Base-by-base conservation (phyloP, 192 early-diverging fungal genomes). In the Spinellus fusiger region DNA sequence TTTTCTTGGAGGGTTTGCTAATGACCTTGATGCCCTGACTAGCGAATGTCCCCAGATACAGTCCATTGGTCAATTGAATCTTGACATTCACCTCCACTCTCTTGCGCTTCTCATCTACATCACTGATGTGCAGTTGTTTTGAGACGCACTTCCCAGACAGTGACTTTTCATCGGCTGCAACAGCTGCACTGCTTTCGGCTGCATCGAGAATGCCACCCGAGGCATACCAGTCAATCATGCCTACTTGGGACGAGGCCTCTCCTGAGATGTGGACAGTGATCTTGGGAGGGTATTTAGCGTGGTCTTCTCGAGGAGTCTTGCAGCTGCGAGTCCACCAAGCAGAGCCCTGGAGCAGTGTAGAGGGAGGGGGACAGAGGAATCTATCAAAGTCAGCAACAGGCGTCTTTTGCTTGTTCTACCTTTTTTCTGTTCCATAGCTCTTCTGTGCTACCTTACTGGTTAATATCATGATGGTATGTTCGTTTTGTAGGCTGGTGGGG, bases 361-460 rank as follows among this genome's bases (percentile, higher is more conserved):
- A 89, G 7, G 89, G 90, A 23, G 88, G 89, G 7, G 92, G 92
- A 55, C 89, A 91, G 29, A 94, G 64, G 60, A 94, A 94, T 56
- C 81, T 82, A n/a, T n/a, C n/a, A n/a, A n/a, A n/a, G n/a, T n/a
- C n/a, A n/a, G n/a, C n/a, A n/a, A n/a, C n/a, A n/a, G n/a, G n/a
- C n/a, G n/a, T n/a, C n/a, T n/a, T n/a, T n/a, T n/a, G n/a, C n/a
- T n/a, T n/a, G n/a, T n/a, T n/a, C n/a, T n/a, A 85, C 76, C 93
- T 80, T 73, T 94, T 94, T 65, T 96, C 94, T 34, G 85, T 89
- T 9, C 93, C 94, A 63, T 96, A 96, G 1, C 86, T 89, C 49
- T 96, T 96, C 73, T 96, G 94, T 2, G 87, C 93, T 1, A 94
- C 93, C 51, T 89, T 92, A 16, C 89, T 86, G 16, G 90, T 92